Base-by-base conservation (phyloP, 352 stramenopile species). In the Vaucheria bursata region DNA sequence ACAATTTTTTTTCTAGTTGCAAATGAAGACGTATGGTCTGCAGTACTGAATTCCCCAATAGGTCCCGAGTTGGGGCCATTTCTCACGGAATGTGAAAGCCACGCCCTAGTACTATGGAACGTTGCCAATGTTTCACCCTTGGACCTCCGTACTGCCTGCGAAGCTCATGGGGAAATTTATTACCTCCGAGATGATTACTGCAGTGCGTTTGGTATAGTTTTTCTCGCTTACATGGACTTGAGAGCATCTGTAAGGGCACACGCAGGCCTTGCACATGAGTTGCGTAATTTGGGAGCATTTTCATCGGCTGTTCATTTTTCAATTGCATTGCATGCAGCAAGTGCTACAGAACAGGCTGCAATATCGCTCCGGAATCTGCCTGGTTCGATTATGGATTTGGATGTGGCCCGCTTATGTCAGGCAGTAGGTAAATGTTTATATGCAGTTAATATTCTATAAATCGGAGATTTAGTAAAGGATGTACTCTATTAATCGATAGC, bases 181-280 rank as follows among this genome's bases (percentile, higher is more conserved):
- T 85, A 85, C 75, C 79, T 85, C 7, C 71, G 76, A 4, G 68
- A 45, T 36, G 79, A 85, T 33, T 81, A 80, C 64, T 35, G 59
- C 0, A 37, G 25, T 8, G 49, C 38, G 25, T n/a, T n/a, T n/a
- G 65, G 79, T 6, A 76, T 85, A 5, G 78, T 83, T n/a, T 85
- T 85, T 71, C 37, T 85, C 39, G 79, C 79, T 1, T 85, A 85
- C 75, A 75, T 82, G 18, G 79, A 85, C 70, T 50, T 85, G 18
- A 38, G 79, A 31, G 69, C 74, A 36, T 71, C 79, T 6, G 75
- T 80, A 31, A 71, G 77, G 35, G 79, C 79, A 0, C 77, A 80
- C 70, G 37, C 34, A 49, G 69, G 38, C 7, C 71, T 85, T 8
- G 69, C 65, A 0, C 32, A 39, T 25, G 79, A 85, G 38, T 65